phyloP scores from a whole-genome alignment of 2,329 filamentous ascomycete genomes.

The Scleromitrula shiraiana region DNA sequence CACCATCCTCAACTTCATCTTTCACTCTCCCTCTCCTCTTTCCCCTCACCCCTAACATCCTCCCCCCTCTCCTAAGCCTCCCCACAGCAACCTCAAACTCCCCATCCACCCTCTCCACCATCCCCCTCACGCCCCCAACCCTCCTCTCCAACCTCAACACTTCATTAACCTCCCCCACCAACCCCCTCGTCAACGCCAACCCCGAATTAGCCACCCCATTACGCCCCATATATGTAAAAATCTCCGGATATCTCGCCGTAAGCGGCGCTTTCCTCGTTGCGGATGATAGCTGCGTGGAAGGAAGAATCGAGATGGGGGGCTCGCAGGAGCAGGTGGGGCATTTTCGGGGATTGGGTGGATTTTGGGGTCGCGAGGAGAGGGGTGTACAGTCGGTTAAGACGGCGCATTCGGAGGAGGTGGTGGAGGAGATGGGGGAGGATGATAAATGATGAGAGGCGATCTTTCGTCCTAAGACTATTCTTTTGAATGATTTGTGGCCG shows the following conservation, averaged over 20 bases:
- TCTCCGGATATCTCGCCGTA: neutral
- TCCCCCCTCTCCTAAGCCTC: too few species aligned
- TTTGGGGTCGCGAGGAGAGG: neutral
- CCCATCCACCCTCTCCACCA: neutral
- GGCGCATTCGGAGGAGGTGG: neutral
- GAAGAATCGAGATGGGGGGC: neutral
- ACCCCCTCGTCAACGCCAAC: conserved; percentile 1
- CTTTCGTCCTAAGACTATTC: neutral
- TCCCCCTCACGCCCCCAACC: neutral
- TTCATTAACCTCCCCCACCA: neutral
- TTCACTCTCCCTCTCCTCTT: too few species aligned
- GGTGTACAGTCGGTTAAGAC: neutral
- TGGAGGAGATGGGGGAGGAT: neutral
- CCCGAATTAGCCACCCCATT: conserved; percentile 3
- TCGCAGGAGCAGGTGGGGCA: neutral
- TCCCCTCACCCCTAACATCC: too few species aligned
- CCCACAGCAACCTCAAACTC: neutral
- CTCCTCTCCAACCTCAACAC: neutral
- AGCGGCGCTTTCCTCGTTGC: neutral
- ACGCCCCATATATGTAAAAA: conserved; percentile 5
- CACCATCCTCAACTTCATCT: neutral
- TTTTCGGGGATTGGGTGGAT: neutral
- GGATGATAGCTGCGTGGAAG: neutral
- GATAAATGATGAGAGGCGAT: neutral
- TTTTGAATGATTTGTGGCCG: too few species aligned